Conservation (phyloP, 2,329 filamentous ascomycete genomes). For the Lasiodiplodia theobromae region DNA sequence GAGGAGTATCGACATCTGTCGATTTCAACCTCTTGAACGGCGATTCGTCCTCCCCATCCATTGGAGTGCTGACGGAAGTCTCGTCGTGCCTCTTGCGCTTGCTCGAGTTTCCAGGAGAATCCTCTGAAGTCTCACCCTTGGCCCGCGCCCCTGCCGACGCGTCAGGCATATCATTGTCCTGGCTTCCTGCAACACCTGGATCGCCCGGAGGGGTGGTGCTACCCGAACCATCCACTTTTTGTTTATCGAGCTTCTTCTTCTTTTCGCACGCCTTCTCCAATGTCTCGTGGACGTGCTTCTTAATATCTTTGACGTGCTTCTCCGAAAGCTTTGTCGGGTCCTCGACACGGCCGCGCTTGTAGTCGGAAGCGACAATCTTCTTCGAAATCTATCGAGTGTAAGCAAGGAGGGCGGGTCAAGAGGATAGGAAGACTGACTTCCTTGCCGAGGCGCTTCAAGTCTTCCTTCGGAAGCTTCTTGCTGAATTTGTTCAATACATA, state of each 20-base stretch:
- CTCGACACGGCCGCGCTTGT: constrained; percentile 84
- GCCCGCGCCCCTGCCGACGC: constrained; percentile 33
- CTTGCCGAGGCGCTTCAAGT: constrained; percentile 70
- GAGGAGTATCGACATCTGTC: constrained; percentile 42
- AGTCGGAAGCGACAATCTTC: constrained; percentile 90
- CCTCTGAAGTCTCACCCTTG: constrained; percentile 33
- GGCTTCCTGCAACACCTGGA: not conserved
- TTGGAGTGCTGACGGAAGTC: constrained; percentile 1
- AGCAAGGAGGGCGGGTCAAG: not conserved
- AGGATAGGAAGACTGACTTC: constrained; percentile 54
- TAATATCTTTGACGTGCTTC: constrained; percentile 83
- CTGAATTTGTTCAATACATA: constrained; percentile 87
- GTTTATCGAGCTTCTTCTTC: constrained; percentile 70
- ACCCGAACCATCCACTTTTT: constrained; percentile 31
- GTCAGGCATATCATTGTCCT: constrained; percentile 35
- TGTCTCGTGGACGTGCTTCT: constrained; percentile 82
- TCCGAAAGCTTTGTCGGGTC: constrained; percentile 79
- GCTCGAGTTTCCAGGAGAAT: constrained; percentile 35
- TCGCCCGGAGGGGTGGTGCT: constrained; percentile 25
- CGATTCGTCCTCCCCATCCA: constrained; percentile 34
- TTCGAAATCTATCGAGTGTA: constrained; percentile 62
- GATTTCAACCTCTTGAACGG: constrained; percentile 45
- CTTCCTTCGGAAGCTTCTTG: constrained; percentile 83
- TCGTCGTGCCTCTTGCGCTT: constrained; percentile 49
- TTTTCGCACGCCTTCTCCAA: constrained; percentile 86